phyloP scores from a whole-genome alignment of 1,139 yeast genomes.

The Candida neerlandica region DNA sequence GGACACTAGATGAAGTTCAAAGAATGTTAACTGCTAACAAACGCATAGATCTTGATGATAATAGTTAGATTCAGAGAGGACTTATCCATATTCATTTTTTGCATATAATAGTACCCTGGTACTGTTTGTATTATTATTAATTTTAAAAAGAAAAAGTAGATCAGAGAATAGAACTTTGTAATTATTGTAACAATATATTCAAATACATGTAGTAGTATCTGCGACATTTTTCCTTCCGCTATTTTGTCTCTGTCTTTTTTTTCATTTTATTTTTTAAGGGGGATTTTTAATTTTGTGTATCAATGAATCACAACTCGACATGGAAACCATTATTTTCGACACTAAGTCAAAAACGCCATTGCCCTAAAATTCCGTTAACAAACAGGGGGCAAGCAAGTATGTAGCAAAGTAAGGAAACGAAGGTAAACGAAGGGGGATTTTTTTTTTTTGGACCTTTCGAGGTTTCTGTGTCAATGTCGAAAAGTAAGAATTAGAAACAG shows the following conservation, averaged over 20 bases:
- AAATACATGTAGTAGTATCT: background rate
- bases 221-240: background rate
- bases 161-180: background rate
- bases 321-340: background rate
- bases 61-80: slow-evolving; percentile 4
- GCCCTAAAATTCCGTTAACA: background rate
- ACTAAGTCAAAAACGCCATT: background rate
- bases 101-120: slow-evolving; percentile 1
- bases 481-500: background rate
- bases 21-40: slow-evolving; percentile 39
- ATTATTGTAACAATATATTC: slow-evolving; percentile 1
- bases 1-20: slow-evolving; percentile 45
- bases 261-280: background rate
- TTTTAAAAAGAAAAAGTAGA: background rate
- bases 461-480: background rate
- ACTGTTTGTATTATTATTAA: slow-evolving; percentile 6
- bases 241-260: background rate
- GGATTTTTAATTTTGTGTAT: background rate
- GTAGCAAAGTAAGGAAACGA: too few relatives aligned
- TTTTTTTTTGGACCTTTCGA: background rate
- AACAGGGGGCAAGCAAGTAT: background rate
- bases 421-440: background rate
- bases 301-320: background rate
- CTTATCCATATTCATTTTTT: background rate
- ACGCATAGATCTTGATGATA: slow-evolving; percentile 31